Evolutionary conservation across 179 eudicot genomes (phyloP), one percentile per base, ranked within the genome.

Genomic region (Carnegiea gigantea): DNA sequence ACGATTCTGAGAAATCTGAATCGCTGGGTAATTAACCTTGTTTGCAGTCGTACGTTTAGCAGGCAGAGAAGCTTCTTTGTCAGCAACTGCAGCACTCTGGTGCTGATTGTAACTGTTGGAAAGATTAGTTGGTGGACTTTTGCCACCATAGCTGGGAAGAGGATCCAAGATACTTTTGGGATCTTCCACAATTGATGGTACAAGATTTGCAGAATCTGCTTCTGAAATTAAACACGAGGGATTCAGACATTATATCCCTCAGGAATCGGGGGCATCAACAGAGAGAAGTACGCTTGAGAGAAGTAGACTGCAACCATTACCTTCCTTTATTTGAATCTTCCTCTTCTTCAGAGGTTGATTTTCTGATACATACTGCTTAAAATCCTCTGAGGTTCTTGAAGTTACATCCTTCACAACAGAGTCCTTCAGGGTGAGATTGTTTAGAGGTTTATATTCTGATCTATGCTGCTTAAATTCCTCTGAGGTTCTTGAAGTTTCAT

Each of bases 341-440:
- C 85, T 77, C 72, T 73, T 85, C 81, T 82, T 85, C 23, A 73
- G 12, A 30, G 85, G 81, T 68, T 80, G 85, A 65, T 28, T 57
- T 72, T 80, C 83, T 18, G 82, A 49, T 65, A 10, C 7, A 73
- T 1, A 53, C 26, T 74, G 82, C 75, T 74, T 68, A 75, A 79
- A 44, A 49, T 79, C 64, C 76, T 51, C 75, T 33, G 81, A 62
- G 40, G 23, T 83, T 23, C 54, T 79, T 26, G 60, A 48, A 33
- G 76, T 38, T 75, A 76, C 74, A 44, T 77, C 78, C 68, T 70
- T 77, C 38, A 65, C 33, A 38, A 23, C 24, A 68, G 57, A 49
- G 38, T 73, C 73, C 75, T 67, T 76, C 83, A 49, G 14, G 57
- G 8, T 30, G 23, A 65, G 8, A 57, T 73, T 85, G 80, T 82